A percentile compares a stretch with the other conserved stretches of the same genome.
Conservation (phyloP, 306 rosid genomes). For the Dryas alaskensis region DNA sequence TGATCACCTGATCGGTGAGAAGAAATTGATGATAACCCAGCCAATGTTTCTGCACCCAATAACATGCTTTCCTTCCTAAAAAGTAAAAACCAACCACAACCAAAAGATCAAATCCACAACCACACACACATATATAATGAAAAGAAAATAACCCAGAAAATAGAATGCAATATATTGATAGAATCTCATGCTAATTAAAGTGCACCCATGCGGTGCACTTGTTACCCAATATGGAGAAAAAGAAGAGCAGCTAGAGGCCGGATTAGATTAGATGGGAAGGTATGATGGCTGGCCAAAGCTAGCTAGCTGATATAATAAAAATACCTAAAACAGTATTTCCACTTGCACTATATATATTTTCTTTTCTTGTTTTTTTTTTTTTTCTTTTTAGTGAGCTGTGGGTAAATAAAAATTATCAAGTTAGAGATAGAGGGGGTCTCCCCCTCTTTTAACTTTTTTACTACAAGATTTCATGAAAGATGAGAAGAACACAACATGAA, state of each 20-base stretch:
- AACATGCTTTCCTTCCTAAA: constrained; percentile 43
- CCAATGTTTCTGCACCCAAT: constrained; percentile 36
- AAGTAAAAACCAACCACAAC: constrained; percentile 21
- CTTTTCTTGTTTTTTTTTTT: background rate
- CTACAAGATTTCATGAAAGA: constrained; percentile 46
- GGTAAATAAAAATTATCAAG: constrained; percentile 22
- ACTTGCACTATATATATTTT: constrained; percentile 35
- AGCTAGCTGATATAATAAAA: constrained; percentile 22
- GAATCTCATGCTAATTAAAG: constrained; percentile 39
- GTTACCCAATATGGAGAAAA: constrained; percentile 46
- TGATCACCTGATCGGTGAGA: constrained; percentile 50
- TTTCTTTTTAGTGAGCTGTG: constrained; percentile 13
- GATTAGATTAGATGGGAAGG: constrained; percentile 47
- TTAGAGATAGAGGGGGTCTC: constrained; percentile 41
- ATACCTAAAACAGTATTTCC: constrained; percentile 62
- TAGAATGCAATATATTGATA: constrained; percentile 16
- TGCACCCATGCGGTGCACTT: constrained; percentile 62
- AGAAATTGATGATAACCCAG: constrained; percentile 43
- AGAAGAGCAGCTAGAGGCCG: background rate
- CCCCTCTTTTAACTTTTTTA: constrained; percentile 45
- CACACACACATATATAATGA: constrained; percentile 13
- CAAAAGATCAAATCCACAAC: constrained; percentile 28
- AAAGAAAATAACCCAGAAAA: constrained; percentile 11
- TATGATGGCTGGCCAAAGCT: constrained; percentile 47
- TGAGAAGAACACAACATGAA: constrained; percentile 6